A percentile compares a stretch with the other conserved stretches of the same genome.
Evolutionary conservation across 208 protist species (phyloP).

Genomic region (Leptomonas pyrrhocoris): DNA sequence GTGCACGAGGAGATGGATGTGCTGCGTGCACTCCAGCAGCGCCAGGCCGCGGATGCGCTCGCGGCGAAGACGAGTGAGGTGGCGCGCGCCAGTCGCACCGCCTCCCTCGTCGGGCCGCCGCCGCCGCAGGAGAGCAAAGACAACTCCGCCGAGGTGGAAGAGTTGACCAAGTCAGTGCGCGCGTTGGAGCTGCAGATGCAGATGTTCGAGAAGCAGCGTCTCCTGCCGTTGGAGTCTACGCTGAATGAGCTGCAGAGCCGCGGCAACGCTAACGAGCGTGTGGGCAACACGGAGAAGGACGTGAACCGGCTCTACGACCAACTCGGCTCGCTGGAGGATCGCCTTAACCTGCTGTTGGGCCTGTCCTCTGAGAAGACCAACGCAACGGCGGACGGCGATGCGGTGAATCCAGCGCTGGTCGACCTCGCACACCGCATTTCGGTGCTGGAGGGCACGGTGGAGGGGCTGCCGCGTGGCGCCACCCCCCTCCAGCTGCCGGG

Average conservation of each 20-base stretch:
- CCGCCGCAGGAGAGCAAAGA: slow-evolving; percentile 3
- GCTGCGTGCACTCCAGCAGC: slow-evolving; percentile 60
- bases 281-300: slow-evolving; percentile 35
- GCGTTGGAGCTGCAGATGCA: slow-evolving; percentile 41
- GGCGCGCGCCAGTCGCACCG: slow-evolving; percentile 26
- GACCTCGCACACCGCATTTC: slow-evolving; percentile 55
- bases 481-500: not conserved
- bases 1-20: slow-evolving; percentile 74
- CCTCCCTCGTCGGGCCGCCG: not conserved
- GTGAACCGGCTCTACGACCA: slow-evolving; percentile 39
- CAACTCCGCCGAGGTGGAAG: slow-evolving; percentile 19
- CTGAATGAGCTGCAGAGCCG: slow-evolving; percentile 24
- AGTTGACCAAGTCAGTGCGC: slow-evolving; percentile 25
- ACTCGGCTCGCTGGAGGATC: slow-evolving; percentile 49
- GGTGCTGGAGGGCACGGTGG: slow-evolving; percentile 53
- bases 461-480: slow-evolving; percentile 27
- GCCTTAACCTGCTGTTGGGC: slow-evolving; percentile 49
- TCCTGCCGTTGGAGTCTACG: slow-evolving; percentile 30
- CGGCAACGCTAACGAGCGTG: slow-evolving; percentile 2
- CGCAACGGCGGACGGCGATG: slow-evolving; percentile 11
- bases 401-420: slow-evolving; percentile 28
- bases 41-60: slow-evolving; percentile 58
- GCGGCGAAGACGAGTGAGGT: slow-evolving; percentile 45
- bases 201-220: slow-evolving; percentile 36
- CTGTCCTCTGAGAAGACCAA: slow-evolving; percentile 8